Evolutionary conservation across 169 alveolate genomes (phyloP).

Genomic region (Babesia ovis): DNA sequence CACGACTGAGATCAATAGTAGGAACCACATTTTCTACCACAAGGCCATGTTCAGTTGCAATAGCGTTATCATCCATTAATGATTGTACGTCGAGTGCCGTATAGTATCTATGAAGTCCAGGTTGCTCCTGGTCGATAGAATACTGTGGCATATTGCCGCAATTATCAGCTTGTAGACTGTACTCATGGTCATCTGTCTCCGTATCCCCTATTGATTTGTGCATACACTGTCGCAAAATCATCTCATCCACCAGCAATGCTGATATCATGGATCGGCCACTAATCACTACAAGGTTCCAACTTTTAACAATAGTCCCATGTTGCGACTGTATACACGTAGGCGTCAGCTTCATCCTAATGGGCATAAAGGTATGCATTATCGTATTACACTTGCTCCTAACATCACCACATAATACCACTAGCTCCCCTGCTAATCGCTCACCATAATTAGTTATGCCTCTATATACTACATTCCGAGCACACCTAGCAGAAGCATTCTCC

Average conservation of each 20-base stretch:
- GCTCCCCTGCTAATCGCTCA: background rate
- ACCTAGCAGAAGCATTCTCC: background rate
- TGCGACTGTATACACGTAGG: background rate
- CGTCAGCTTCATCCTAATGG: background rate
- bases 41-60: too few relatives aligned
- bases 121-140: background rate
- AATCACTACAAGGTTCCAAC: background rate
- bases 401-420: background rate
- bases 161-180: background rate
- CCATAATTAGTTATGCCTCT: constrained; percentile 5
- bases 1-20: background rate
- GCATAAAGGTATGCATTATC: background rate
- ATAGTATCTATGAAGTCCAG: background rate
- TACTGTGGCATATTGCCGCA: background rate
- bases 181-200: background rate
- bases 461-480: constrained; percentile 3
- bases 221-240: background rate
- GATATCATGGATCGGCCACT: background rate
- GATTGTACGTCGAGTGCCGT: background rate
- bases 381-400: too few relatives aligned
- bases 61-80: background rate
- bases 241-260: constrained; percentile 1
- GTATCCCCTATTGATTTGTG: background rate
- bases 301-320: background rate
- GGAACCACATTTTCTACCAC: constrained; percentile 9